Evolutionary conservation across 2,329 filamentous ascomycete species (phyloP).

Genomic region (Colletotrichum magnum): DNA sequence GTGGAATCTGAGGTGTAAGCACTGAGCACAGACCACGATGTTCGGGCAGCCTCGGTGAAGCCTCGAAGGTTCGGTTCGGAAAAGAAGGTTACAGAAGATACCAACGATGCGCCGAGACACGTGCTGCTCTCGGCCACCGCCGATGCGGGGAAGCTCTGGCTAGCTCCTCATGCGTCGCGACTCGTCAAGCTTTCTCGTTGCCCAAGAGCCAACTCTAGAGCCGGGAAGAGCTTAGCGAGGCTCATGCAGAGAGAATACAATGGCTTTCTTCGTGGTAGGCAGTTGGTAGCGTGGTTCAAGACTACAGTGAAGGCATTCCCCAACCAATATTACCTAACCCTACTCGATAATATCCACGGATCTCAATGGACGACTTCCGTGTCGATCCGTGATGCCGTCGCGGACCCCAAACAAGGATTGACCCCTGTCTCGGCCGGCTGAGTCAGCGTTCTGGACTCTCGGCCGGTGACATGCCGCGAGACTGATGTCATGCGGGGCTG

Average conservation of each 20-base stretch:
- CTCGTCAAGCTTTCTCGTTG: background rate
- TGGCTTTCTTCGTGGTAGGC: background rate
- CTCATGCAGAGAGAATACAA: background rate
- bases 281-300: no score
- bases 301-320: background rate
- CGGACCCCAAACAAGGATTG: constrained; percentile 13
- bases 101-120: background rate
- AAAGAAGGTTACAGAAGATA: background rate
- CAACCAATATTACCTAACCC: no score
- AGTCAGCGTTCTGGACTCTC: constrained; percentile 37
- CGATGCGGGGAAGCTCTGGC: constrained; percentile 14
- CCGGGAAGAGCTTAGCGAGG: constrained; percentile 15
- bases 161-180: constrained; percentile 5
- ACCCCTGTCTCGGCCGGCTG: background rate
- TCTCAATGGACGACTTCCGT: no score
- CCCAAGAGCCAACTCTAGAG: constrained; percentile 4
- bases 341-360: no score
- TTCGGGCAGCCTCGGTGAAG: background rate
- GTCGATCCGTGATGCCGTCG: no score
- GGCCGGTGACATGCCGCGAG: constrained; percentile 26
- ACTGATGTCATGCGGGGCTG: constrained; percentile 36
- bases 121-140: background rate
- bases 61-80: background rate
- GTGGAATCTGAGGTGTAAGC: no score
- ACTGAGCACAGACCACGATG: no score